Base-by-base conservation (phyloP, 208 protist genomes). In the Angomonas deanei region DNA sequence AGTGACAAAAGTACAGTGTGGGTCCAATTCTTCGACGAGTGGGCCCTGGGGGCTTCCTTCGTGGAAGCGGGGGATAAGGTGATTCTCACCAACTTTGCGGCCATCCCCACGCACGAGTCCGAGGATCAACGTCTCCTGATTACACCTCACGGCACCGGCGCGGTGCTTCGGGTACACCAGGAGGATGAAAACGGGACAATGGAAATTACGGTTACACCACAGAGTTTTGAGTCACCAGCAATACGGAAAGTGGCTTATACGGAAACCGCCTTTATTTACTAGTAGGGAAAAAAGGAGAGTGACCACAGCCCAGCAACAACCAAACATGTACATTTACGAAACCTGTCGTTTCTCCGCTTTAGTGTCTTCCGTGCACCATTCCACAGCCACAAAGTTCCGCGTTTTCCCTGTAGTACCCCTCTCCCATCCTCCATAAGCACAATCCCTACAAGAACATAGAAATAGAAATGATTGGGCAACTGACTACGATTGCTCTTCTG, bases 21-120 rank as follows among this genome's bases (percentile, higher is more conserved):
- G 49, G 53, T 88, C 27, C 77, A 88, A 65, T 88, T 91, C 63
- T 87, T 86, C 59, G 74, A 82, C 31, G 67, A 80, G 32, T 93
- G 83, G 86, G 86, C 78, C 5, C 64, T 66, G 47, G 84, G 69
- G 1, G 82, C 81, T 13, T 66, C 78, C 32, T 93, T 93, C 61
- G 61, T 86, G 13, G 80, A 87, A 32, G 54, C 62, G 1, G 83
- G 78, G 26, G 86, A 90, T 50, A 74, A 83, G 30, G 24, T 93
- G 13, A 33, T 83, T 8, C 68, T 93, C 17, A 69, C 61, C 19
- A 78, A 81, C 21, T 60, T 83, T 28, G 52, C 32, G 17, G 57
- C 84, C n/a, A 36, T 79, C 17, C 50, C 77, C 55, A n/a, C 30
- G 56, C 30, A 54, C 30, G 62, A 46, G 49, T 59, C 71, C 31